Conservation (phyloP, 495 filamentous ascomycete genomes). For the Trypethelium eluteriae region DNA sequence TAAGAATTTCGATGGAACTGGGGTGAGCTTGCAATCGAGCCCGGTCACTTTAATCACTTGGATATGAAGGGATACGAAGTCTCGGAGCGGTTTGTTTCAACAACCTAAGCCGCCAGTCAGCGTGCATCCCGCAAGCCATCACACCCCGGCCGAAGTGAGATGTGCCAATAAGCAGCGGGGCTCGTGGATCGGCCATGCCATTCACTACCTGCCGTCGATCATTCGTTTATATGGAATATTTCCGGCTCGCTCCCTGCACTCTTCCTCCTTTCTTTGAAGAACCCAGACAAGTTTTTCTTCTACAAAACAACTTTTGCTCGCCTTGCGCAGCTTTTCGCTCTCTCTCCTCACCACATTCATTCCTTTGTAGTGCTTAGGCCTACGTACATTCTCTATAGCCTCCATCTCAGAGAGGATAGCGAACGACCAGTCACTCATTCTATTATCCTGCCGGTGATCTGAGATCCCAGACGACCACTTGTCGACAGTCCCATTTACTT, state of each 20-base stretch:
- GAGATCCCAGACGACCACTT: constrained; percentile 9
- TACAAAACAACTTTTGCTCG: constrained; percentile 1
- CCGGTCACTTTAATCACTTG: neutral
- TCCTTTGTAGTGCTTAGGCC: constrained; percentile 10
- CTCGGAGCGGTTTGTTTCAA: neutral
- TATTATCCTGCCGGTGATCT: constrained; percentile 7
- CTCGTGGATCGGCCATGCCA: neutral
- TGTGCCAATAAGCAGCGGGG: neutral
- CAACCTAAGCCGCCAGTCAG: neutral
- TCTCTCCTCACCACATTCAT: constrained; percentile 2
- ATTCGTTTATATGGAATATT: neutral
- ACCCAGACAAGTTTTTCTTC: neutral
- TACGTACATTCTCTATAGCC: constrained; percentile 8
- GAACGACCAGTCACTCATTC: neutral
- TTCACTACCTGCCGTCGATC: constrained; percentile 9
- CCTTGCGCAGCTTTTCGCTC: constrained; percentile 4
- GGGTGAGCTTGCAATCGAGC: neutral
- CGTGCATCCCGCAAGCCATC: neutral
- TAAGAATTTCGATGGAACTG: neutral
- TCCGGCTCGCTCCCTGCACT: neutral
- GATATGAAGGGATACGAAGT: neutral
- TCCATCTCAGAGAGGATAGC: neutral
- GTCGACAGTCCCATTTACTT: neutral
- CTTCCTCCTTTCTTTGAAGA: neutral
- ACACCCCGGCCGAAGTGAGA: neutral